Base-by-base conservation (phyloP, 345 rosid species). In the Tarenaya hassleriana region DNA sequence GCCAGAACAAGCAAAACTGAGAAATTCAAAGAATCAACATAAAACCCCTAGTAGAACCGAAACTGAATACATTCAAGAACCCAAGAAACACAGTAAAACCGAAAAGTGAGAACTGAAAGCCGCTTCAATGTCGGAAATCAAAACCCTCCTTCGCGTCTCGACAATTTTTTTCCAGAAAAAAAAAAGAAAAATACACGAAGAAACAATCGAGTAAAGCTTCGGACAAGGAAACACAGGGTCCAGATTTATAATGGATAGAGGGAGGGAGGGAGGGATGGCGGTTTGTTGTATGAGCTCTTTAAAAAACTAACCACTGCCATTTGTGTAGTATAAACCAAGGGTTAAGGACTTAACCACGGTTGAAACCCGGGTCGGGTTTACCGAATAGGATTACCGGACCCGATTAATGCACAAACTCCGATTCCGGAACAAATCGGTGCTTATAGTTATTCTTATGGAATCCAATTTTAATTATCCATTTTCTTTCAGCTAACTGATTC, bases 341-440 rank as follows among this genome's bases (percentile, higher is more conserved):
- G 66, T 60, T 53, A 48, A 9, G 14, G 34, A 31, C 0, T 47
- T 60, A 66, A 66, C 66, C 57, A 60, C 60, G 61, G 66, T 66
- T 66, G n/a, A 10, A 59, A 55, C 58, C 47, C 47, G 7, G 14
- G 4, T 19, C n/a, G 8, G 3, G 16, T 13, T 53, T 39, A 46
- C 3, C 20, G 16, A 45, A 4, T 38, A 13, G 17, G 15, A 37
- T n/a, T n/a, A n/a, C n/a, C n/a, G n/a, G n/a, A n/a, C n/a, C n/a
- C n/a, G n/a, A n/a, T n/a, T n/a, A n/a, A n/a, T 24, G 5, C 29
- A 2, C 29, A 24, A 24, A 24, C 29, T 24, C 29, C 29, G 29
- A 5, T 24, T 24, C 29, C 5, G 29, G n/a, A n/a, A n/a, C n/a
- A n/a, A n/a, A n/a, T n/a, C n/a, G n/a, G n/a, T n/a, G n/a, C n/a